phyloP scores from a whole-genome alignment of 1,284 basidiomycete genomes.

The Testicularia cyperi region DNA sequence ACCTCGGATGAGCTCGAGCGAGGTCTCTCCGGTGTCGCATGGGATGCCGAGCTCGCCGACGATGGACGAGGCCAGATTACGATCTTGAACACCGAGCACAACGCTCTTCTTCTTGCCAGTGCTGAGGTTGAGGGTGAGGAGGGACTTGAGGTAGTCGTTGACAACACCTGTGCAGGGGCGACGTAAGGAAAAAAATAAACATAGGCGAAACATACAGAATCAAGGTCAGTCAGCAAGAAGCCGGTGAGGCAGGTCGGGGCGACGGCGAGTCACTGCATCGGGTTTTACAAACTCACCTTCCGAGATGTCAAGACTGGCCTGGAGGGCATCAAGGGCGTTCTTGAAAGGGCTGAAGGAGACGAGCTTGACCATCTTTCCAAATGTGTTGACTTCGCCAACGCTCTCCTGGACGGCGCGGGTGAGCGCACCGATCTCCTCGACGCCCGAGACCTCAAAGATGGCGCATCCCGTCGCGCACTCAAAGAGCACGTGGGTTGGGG shows the following conservation, averaged over 20 bases:
- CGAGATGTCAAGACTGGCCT: conserved; percentile 94
- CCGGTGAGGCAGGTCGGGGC: no score
- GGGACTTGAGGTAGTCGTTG: conserved; percentile 80
- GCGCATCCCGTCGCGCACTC: conserved; percentile 95
- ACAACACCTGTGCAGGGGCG: conserved; percentile 67
- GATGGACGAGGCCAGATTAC: conserved; percentile 77
- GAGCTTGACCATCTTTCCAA: conserved; percentile 89
- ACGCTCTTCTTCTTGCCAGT: conserved; percentile 76
- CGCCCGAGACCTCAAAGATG: conserved; percentile 83
- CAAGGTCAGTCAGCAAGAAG: no score
- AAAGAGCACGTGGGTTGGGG: conserved; percentile 76
- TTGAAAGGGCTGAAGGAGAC: conserved; percentile 93
- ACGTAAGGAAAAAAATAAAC: background rate
- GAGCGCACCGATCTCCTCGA: conserved; percentile 85
- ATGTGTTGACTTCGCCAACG: conserved; percentile 75
- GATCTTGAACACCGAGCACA: conserved; percentile 80
- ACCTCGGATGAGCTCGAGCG: conserved; percentile 87
- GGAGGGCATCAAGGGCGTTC: conserved; percentile 89
- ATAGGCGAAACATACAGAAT: conserved; percentile 65
- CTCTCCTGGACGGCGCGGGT: conserved; percentile 77
- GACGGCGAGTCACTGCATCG: no score
- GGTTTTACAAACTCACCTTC: no score
- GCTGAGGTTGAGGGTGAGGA: conserved; percentile 85
- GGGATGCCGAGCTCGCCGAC: conserved; percentile 75
- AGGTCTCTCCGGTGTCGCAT: conserved; percentile 83